These are phyloP conservation scores for Amanita pseudoporphyria DNA, from an alignment of 768 basidiomycete genomes.

Conservation along the genomic window DNA sequence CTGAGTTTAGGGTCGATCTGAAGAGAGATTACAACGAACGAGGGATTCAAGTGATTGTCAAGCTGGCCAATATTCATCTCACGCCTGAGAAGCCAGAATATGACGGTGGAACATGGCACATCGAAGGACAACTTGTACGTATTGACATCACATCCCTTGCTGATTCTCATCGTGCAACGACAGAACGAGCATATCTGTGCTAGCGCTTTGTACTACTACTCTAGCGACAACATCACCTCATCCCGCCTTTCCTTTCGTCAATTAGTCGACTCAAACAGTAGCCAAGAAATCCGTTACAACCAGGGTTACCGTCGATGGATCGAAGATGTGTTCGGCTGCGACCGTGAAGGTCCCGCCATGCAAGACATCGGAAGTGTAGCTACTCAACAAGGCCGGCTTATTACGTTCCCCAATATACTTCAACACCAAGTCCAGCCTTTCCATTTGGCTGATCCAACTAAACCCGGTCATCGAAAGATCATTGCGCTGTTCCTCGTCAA, in stretches of 20 bases:
- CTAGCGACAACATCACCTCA: slow-evolving; percentile 20
- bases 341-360: slow-evolving; percentile 11
- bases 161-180: neutral
- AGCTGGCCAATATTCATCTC: slow-evolving; percentile 23
- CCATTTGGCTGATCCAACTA: slow-evolving; percentile 19
- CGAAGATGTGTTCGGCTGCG: slow-evolving; percentile 11
- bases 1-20: slow-evolving; percentile 8
- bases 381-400: slow-evolving; percentile 17
- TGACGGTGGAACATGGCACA: slow-evolving; percentile 27
- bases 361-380: slow-evolving; percentile 17
- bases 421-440: slow-evolving; percentile 24
- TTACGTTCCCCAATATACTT: slow-evolving; percentile 25
- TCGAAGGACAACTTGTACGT: slow-evolving; percentile 22
- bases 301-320: slow-evolving; percentile 16
- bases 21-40: slow-evolving; percentile 6
- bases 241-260: slow-evolving; percentile 21
- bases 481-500: slow-evolving; percentile 28
- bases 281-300: slow-evolving; percentile 7
- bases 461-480: slow-evolving; percentile 28
- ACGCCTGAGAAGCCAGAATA: slow-evolving; percentile 29
- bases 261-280: slow-evolving; percentile 5
- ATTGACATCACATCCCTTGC: neutral
- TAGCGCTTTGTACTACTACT: slow-evolving; percentile 16
- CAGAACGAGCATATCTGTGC: slow-evolving; percentile 21
- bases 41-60: slow-evolving; percentile 23